phyloP scores from a whole-genome alignment of 805 yeast genomes.

The Metschnikowia arizonensis region DNA sequence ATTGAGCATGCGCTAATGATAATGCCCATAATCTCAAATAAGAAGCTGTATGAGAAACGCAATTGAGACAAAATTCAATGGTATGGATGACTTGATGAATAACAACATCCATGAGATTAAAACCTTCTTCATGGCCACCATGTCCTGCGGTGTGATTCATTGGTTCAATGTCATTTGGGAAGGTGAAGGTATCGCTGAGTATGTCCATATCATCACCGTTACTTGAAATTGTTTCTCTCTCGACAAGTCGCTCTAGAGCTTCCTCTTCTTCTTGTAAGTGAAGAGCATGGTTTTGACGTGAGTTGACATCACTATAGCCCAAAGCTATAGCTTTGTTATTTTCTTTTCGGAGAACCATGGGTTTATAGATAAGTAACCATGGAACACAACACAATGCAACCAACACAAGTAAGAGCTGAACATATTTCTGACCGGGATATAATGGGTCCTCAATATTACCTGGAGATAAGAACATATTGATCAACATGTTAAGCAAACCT shows the following conservation, averaged over 20 bases:
- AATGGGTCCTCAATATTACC: slow-evolving; percentile 63
- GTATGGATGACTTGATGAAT: slow-evolving; percentile 80
- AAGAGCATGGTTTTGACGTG: slow-evolving; percentile 25
- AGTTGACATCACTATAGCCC: slow-evolving; percentile 38
- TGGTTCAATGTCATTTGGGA: slow-evolving; percentile 39
- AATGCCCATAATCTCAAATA: slow-evolving; percentile 76
- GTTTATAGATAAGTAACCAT: slow-evolving; percentile 65
- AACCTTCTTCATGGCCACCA: slow-evolving; percentile 35
- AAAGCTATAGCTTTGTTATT: slow-evolving; percentile 28
- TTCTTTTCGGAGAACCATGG: slow-evolving; percentile 43
- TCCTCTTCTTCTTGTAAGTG: slow-evolving; percentile 42
- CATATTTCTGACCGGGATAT: slow-evolving; percentile 59
- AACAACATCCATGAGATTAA: slow-evolving; percentile 60
- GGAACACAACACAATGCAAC: slow-evolving; percentile 69
- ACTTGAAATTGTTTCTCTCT: slow-evolving; percentile 1
- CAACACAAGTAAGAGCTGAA: slow-evolving; percentile 54
- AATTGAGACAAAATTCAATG: slow-evolving; percentile 73
- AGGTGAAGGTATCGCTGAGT: slow-evolving; percentile 18
- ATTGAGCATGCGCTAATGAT: slow-evolving; percentile 75
- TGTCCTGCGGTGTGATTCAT: slow-evolving; percentile 25
- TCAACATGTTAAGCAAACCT: slow-evolving; percentile 68
- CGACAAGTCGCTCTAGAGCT: slow-evolving; percentile 14
- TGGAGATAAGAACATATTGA: slow-evolving; percentile 71
- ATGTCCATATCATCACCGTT: slow-evolving; percentile 16
- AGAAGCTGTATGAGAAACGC: slow-evolving; percentile 78